A percentile compares a stretch with the other conserved stretches of the same genome.
Conservation (phyloP, 2,329 filamentous ascomycete genomes). For the Phaeosphaeriaceae sp. region DNA sequence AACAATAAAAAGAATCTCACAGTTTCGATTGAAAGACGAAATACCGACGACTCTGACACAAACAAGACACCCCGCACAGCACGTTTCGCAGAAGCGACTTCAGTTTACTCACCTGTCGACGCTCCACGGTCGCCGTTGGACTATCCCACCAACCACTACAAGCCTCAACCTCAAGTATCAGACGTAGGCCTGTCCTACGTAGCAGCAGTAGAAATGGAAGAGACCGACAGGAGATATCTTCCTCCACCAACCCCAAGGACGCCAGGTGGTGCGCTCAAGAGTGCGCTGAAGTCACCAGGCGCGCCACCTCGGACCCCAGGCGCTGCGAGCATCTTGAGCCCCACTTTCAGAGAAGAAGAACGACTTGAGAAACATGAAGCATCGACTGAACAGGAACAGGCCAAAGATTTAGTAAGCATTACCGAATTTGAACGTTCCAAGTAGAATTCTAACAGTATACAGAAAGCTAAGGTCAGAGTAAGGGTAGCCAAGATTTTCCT, state of each 20-base stretch:
- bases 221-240: slow-evolving; percentile 54
- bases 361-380: slow-evolving; percentile 83
- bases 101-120: slow-evolving; percentile 78
- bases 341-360: slow-evolving; percentile 89
- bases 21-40: slow-evolving; percentile 51
- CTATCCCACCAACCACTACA: slow-evolving; percentile 62
- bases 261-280: slow-evolving; percentile 72
- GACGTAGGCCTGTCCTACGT: slow-evolving; percentile 96
- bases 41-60: slow-evolving; percentile 50
- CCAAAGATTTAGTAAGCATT: slow-evolving; percentile 80
- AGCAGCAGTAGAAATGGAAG: slow-evolving; percentile 61
- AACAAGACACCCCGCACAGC: slow-evolving; percentile 73
- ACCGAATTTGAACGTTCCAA: neutral
- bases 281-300: slow-evolving; percentile 85
- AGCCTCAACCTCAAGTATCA: slow-evolving; percentile 73
- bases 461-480: slow-evolving; percentile 93
- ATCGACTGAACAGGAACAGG: slow-evolving; percentile 84
- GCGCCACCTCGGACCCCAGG: slow-evolving; percentile 68
- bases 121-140: slow-evolving; percentile 55
- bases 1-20: slow-evolving; percentile 52
- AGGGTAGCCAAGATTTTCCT: slow-evolving; percentile 93
- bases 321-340: slow-evolving; percentile 76
- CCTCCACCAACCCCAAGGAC: slow-evolving; percentile 71
- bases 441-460: slow-evolving; percentile 45
- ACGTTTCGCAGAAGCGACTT: slow-evolving; percentile 81